Percentiles rank a stretch among this genome's conserved stretches.
These are phyloP conservation scores for Lipomyces yamanashiensis DNA, from an alignment of 805 yeast genomes.

Conservation along the genomic window DNA sequence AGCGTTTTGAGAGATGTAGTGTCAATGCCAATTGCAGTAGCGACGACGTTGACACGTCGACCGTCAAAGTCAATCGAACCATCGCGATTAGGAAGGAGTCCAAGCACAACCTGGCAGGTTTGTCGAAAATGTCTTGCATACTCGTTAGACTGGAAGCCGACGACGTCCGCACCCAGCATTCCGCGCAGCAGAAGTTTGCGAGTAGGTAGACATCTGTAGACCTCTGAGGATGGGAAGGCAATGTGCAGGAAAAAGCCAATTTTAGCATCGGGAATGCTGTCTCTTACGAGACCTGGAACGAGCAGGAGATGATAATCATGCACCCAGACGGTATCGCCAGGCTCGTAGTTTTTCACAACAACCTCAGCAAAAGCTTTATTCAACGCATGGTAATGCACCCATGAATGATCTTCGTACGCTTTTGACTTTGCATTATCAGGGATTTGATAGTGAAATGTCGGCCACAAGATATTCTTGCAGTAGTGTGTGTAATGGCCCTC, in stretches of 20 bases:
- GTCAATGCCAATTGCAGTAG: slow-evolving; percentile 51
- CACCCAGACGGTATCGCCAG: slow-evolving; percentile 83
- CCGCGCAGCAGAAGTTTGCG: slow-evolving; percentile 78
- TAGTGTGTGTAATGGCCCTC: slow-evolving; percentile 90
- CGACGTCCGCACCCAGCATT: slow-evolving; percentile 82
- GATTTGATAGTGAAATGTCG: slow-evolving; percentile 89
- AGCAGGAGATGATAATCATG: slow-evolving; percentile 91
- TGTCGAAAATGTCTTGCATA: slow-evolving; percentile 93
- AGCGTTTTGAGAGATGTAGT: slow-evolving; percentile 53
- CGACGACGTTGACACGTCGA: slow-evolving; percentile 45
- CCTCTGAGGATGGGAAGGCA: slow-evolving; percentile 94
- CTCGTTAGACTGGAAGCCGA: slow-evolving; percentile 90
- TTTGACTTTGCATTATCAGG: slow-evolving; percentile 94
- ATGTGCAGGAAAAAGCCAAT: slow-evolving; percentile 93
- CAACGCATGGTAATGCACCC: slow-evolving; percentile 78
- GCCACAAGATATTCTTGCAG: slow-evolving; percentile 96
- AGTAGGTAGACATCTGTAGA: slow-evolving; percentile 90
- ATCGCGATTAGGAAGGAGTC: slow-evolving; percentile 84
- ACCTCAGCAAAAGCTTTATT: slow-evolving; percentile 82
- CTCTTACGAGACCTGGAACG: slow-evolving; percentile 82
- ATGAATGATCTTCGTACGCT: slow-evolving; percentile 93
- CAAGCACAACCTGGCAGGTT: slow-evolving; percentile 79
- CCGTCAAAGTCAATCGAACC: slow-evolving; percentile 70
- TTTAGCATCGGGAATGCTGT: slow-evolving; percentile 74
- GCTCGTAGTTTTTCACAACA: slow-evolving; percentile 65